These are phyloP conservation scores for Hypoxylon trugodes DNA, from an alignment of 495 filamentous ascomycete species.

Conservation along the genomic window DNA sequence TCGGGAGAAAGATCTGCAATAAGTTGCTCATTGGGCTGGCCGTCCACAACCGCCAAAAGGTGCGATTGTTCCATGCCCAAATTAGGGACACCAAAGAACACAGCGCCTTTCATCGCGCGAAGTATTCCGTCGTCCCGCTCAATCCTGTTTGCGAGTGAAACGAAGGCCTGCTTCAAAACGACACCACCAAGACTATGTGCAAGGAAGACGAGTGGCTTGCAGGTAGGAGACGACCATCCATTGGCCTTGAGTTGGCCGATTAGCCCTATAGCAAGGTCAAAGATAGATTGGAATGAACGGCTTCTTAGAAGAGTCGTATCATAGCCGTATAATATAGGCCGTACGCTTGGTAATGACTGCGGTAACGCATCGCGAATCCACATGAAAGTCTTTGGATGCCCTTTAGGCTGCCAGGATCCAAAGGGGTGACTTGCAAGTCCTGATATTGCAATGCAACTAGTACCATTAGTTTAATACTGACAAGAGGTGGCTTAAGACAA, in stretches of 20 bases:
- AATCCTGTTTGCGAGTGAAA: not conserved
- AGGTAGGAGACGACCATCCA: not conserved
- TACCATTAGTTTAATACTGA: not conserved
- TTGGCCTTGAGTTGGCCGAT: not conserved
- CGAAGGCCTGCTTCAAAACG: not conserved
- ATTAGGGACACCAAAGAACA: slow-evolving; percentile 3
- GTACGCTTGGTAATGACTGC: not conserved
- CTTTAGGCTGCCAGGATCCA: slow-evolving; percentile 1
- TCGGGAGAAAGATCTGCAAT: not conserved
- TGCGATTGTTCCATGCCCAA: slow-evolving; percentile 2
- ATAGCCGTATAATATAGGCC: slow-evolving; percentile 5
- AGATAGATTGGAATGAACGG: not conserved
- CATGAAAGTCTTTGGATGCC: not conserved
- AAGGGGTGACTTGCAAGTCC: slow-evolving; percentile 7
- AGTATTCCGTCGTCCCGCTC: not conserved
- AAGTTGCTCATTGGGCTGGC: not conserved
- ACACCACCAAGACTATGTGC: slow-evolving; percentile 1
- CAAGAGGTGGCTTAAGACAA: not conserved
- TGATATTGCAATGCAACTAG: slow-evolving; percentile 5
- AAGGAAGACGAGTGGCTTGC: not conserved
- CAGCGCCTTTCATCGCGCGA: not conserved
- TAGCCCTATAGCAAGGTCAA: not conserved
- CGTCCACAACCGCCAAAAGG: not conserved
- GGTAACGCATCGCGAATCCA: slow-evolving; percentile 51
- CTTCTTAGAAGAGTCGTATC: not conserved